Evolutionary conservation across 2,329 filamentous ascomycete species (phyloP).

Genomic region (Phialophora expanda): DNA sequence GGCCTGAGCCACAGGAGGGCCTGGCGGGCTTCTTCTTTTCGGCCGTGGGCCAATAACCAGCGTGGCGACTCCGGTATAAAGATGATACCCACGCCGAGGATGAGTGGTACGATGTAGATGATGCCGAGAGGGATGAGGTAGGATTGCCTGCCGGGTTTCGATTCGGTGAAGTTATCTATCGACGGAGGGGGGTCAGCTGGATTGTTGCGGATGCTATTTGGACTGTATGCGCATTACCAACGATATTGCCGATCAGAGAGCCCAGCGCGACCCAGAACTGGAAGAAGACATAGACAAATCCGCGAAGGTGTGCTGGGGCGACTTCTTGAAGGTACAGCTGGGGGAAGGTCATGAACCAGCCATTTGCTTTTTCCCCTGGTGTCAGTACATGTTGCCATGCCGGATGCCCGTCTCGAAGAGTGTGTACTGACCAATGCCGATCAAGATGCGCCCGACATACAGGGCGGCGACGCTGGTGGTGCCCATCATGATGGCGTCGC

Average conservation of each 20-base stretch:
- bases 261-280: slow-evolving; percentile 43
- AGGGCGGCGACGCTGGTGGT: slow-evolving; percentile 49
- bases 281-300: slow-evolving; percentile 54
- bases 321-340: slow-evolving; percentile 57
- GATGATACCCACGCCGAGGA: slow-evolving; percentile 18
- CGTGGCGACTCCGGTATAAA: slow-evolving; percentile 50
- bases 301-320: slow-evolving; percentile 54
- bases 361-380: slow-evolving; percentile 44
- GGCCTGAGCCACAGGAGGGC: slow-evolving; percentile 46
- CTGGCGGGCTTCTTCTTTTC: slow-evolving; percentile 56
- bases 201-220: background rate
- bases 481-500: slow-evolving; percentile 48
- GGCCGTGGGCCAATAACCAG: slow-evolving; percentile 63
- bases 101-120: slow-evolving; percentile 25
- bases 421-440: slow-evolving; percentile 42
- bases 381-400: slow-evolving; percentile 1
- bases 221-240: background rate
- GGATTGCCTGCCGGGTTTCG: slow-evolving; percentile 13
- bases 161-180: slow-evolving; percentile 27
- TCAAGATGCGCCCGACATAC: slow-evolving; percentile 55
- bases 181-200: background rate
- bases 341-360: slow-evolving; percentile 53
- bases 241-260: slow-evolving; percentile 9
- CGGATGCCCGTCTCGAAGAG: background rate
- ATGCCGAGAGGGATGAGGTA: slow-evolving; percentile 30